Conservation (phyloP, 1,139 yeast genomes). For the Candida mesenterica region DNA sequence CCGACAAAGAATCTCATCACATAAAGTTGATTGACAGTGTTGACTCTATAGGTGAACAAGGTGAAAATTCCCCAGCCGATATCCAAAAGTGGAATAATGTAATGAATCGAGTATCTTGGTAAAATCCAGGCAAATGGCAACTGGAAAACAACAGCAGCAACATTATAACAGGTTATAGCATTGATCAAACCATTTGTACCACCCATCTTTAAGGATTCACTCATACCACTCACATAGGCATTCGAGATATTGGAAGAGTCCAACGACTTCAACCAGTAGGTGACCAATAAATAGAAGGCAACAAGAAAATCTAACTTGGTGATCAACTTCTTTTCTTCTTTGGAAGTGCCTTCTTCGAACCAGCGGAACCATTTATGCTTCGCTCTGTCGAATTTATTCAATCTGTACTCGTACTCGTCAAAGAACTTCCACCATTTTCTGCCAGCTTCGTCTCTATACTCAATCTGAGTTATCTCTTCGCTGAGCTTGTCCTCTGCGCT, state of each 20-base stretch:
- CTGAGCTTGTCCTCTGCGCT: too few relatives aligned
- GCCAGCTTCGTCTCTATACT: too few relatives aligned
- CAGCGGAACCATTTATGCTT: conserved; percentile 17
- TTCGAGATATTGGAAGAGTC: conserved; percentile 25
- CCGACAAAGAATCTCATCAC: conserved; percentile 30
- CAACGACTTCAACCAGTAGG: conserved; percentile 27
- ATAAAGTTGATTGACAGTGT: conserved; percentile 19
- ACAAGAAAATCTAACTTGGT: conserved; percentile 25
- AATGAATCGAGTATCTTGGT: conserved; percentile 23
- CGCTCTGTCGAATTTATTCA: too few relatives aligned
- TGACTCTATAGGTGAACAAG: conserved; percentile 19
- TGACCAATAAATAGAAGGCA: conserved; percentile 25
- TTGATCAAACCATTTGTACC: conserved; percentile 31
- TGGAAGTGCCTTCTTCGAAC: conserved; percentile 19
- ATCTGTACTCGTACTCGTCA: conserved; percentile 55
- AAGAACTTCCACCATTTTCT: conserved; percentile 5
- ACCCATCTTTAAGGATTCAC: conserved; percentile 25
- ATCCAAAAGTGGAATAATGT: conserved; percentile 22
- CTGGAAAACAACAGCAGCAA: conserved; percentile 26
- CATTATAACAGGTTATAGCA: conserved; percentile 26
- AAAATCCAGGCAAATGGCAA: conserved; percentile 23
- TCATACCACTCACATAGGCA: conserved; percentile 31
- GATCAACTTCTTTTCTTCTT: conserved; percentile 23
- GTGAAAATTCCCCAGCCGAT: conserved; percentile 28
- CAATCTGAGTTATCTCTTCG: too few relatives aligned